These are phyloP conservation scores for Phlyctochytrium bullatum DNA, from an alignment of 192 early-diverging fungal genomes.

Conservation along the genomic window DNA sequence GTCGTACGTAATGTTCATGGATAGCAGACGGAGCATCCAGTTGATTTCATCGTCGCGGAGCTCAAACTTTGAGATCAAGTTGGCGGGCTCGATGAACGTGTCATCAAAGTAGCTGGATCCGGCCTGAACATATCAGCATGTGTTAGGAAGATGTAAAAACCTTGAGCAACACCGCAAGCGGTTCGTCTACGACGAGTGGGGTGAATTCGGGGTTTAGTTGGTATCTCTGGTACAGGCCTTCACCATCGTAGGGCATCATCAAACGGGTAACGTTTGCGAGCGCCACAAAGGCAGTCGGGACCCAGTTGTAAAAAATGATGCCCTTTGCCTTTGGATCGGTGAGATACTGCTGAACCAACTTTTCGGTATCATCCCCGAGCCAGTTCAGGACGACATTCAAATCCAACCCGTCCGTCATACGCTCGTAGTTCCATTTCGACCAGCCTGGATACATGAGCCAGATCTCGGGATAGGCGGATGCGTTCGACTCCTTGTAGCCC, in stretches of 20 bases:
- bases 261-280: slow-evolving; percentile 11
- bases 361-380: slow-evolving; percentile 6
- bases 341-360: background rate
- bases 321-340: background rate
- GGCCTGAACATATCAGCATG: too few species aligned
- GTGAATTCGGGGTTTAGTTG: too few species aligned
- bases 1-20: background rate
- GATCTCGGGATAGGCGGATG: background rate
- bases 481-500: background rate
- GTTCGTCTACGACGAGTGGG: background rate
- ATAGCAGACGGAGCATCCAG: background rate
- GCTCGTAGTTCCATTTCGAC: slow-evolving; percentile 22
- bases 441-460: background rate
- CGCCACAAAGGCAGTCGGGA: slow-evolving; percentile 11
- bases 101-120: too few species aligned
- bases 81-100: too few species aligned
- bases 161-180: background rate
- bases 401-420: slow-evolving; percentile 21
- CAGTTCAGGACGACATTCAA: slow-evolving; percentile 16
- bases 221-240: too few species aligned
- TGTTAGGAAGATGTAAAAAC: slow-evolving; percentile 1
- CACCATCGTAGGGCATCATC: slow-evolving; percentile 13
- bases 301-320: slow-evolving; percentile 24
- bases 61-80: too few species aligned
- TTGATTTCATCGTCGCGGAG: background rate